These are phyloP conservation scores for Closterium sp. DNA, from an alignment of 139 green algal species.

Conservation along the genomic window DNA sequence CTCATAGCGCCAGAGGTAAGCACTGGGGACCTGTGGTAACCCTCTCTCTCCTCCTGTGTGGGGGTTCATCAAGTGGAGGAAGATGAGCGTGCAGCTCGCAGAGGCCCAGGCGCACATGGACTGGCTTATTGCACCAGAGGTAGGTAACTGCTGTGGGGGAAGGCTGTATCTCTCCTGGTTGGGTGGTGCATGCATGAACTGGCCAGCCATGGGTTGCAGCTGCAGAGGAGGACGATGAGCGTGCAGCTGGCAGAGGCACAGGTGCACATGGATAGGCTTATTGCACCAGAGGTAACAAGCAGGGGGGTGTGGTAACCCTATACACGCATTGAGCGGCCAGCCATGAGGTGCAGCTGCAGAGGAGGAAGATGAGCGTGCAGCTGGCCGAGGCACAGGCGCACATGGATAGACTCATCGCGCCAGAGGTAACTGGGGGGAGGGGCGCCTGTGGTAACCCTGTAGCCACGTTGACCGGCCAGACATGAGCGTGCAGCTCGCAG, in stretches of 20 bases:
- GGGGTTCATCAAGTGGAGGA: too few relatives aligned
- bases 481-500: slow-evolving; percentile 25
- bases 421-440: background rate
- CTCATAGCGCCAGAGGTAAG: slow-evolving; percentile 20
- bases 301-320: background rate
- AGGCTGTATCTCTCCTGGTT: too few relatives aligned
- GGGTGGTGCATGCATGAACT: too few relatives aligned
- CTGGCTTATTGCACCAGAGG: background rate
- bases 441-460: too few relatives aligned
- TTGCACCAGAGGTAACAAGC: slow-evolving; percentile 9
- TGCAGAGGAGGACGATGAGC: too few relatives aligned
- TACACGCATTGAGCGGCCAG: background rate
- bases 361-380: slow-evolving; percentile 37
- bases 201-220: too few relatives aligned
- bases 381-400: slow-evolving; percentile 15
- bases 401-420: background rate
- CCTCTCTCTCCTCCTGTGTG: too few relatives aligned
- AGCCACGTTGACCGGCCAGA: too few relatives aligned
- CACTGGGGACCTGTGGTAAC: too few relatives aligned
- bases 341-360: slow-evolving; percentile 32
- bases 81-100: slow-evolving; percentile 34
- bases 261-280: slow-evolving; percentile 5
- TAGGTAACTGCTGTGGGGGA: too few relatives aligned
- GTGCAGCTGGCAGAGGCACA: slow-evolving; percentile 29
- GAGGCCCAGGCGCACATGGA: slow-evolving; percentile 8